Base-by-base conservation (phyloP, 805 yeast species). In the Yamadazyma philogaea region DNA sequence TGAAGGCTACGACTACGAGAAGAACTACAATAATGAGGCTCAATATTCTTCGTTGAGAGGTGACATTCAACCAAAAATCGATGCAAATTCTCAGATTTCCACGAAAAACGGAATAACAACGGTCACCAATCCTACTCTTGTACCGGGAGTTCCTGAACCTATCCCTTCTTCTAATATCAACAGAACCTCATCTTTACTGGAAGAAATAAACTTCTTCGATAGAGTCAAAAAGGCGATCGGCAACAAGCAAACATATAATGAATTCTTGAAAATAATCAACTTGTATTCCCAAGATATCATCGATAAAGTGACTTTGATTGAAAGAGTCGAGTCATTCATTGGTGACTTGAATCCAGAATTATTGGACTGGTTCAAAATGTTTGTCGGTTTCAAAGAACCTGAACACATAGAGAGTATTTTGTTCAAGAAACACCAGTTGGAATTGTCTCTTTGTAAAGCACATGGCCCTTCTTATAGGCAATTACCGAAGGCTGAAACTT, bases 391-490 rank as follows among this genome's bases (percentile, higher is more conserved):
- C 60, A 88, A 86, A 49, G 95, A 85, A 34, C 96, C 98, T 6
- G 77, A 82, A 50, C 82, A 79, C 53, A 90, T 93, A 53, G 99
- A 95, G 63, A 85, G 87, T 60, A 84, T 93, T 53, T 74, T 77
- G 16, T 87, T 82, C 71, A 89, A 87, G 61, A 93, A 93, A 63
- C 98, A 91, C 59, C 89, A 85, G 53, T 70, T 93, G 46, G 98
- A 93, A 56, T 74, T 93, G 43, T 82, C 91, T 22, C 74, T 87
- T 54, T 93, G 98, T 67, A 87, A 93, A 61, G 86, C 96, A 4
- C 87, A 87, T 57, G 98, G 98, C 8, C 97, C 98, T 15, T 86
- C 96, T 34, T 93, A 93, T 63, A 80, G 97, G 57, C 79, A 86
- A 55, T 73, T 91, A 42, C 99, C 99, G 20, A 90, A 90, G 55